Evolutionary conservation across 2,329 filamentous ascomycete genomes (phyloP).

Genomic region (Balansia obtecta): DNA sequence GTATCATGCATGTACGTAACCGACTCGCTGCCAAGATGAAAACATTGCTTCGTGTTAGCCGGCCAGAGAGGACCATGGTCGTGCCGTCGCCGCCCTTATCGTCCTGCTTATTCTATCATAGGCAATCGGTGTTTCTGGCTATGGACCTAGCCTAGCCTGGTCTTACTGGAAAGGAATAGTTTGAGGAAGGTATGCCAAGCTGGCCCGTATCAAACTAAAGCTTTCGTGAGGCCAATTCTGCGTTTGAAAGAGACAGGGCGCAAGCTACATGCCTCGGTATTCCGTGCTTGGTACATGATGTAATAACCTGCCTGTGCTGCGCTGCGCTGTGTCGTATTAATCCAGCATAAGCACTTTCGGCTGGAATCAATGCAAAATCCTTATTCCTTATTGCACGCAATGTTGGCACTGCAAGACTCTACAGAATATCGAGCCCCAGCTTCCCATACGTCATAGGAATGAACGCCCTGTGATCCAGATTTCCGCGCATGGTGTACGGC

Average conservation of each 20-base stretch:
- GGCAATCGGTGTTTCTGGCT: too few relatives aligned
- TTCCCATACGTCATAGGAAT: slow-evolving; percentile 9
- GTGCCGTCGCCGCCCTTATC: too few relatives aligned
- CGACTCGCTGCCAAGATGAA: background rate
- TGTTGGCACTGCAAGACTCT: background rate
- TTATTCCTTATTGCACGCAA: background rate
- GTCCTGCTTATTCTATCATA: too few relatives aligned
- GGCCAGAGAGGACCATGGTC: too few relatives aligned
- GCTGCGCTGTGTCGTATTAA: too few relatives aligned
- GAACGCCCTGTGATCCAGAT: background rate
- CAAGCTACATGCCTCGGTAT: too few relatives aligned
- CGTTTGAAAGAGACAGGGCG: too few relatives aligned
- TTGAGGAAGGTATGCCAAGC: too few relatives aligned
- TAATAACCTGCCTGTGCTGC: too few relatives aligned
- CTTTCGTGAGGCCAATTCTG: background rate
- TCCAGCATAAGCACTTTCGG: background rate
- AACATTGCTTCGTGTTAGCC: background rate
- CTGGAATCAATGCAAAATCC: background rate
- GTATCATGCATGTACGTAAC: background rate
- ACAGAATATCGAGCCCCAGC: background rate
- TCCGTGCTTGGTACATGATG: too few relatives aligned
- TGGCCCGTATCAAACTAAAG: background rate
- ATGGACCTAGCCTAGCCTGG: too few relatives aligned
- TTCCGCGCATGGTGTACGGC: background rate
- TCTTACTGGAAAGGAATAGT: too few relatives aligned